Base-by-base conservation (phyloP, 306 rosid genomes). In the Cicer bijugum region DNA sequence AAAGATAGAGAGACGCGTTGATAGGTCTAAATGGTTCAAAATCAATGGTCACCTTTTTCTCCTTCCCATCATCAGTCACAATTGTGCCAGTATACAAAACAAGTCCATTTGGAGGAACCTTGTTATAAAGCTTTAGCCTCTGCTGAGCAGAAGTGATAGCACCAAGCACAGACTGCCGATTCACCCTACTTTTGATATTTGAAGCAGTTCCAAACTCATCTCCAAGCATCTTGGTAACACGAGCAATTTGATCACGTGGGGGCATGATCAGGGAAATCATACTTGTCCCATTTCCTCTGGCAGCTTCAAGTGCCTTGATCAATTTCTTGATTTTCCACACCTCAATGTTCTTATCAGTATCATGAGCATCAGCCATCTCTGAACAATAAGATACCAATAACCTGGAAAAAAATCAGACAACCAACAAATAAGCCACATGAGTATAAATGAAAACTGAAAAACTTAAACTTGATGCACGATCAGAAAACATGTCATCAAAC, bases 221-320 rank as follows among this genome's bases (percentile, higher is more conserved):
- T 12, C 96, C 96, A 72, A 91, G 87, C 97, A 91, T 91, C 92
- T 91, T 91, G 19, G 96, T 89, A 53, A 91, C 97, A 55, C 97
- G 96, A 67, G 97, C 87, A 10, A 91, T 77, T 53, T 91, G 97
- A 87, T 91, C 97, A 0, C 97, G 86, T 0, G 97, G 97, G 67
- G 97, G 97, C 97, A 91, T 89, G 68, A 91, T 91, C 62, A 91
- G 92, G 56, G 97, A 91, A 69, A 91, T 91, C 97, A 91, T 91
- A 86, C 97, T 91, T 8, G 97, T 91, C 57, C 97, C 97, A 80
- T 91, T 91, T 50, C 97, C 97, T 72, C 96, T 83, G 1, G 97
- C 97, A 75, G 97, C 90, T 83, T 91, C 97, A 45, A 91, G 92
- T 16, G 92, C 97, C 84, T 89, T 91, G 72, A 88, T 91, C 89